These are phyloP conservation scores for Turritis glabra DNA, from an alignment of 345 rosid species.

Conservation along the genomic window DNA sequence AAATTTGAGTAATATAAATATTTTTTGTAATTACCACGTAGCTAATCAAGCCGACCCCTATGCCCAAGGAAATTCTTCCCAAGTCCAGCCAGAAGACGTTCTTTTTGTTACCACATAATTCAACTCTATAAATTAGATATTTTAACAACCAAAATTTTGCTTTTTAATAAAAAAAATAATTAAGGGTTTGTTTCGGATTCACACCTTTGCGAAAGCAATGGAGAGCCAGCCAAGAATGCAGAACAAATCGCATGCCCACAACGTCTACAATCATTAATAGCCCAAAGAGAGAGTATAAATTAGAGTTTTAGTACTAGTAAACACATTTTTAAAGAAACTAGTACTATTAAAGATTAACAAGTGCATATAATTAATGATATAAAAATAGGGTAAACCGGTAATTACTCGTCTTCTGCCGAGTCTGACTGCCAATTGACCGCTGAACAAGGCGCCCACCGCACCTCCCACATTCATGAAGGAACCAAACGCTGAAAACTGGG, in stretches of 20 bases:
- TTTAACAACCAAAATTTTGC: not conserved
- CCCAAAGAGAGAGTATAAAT: not conserved
- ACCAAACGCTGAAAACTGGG: conserved; percentile 37
- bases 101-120: conserved; percentile 21
- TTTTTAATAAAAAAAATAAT: not conserved
- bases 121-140: not conserved
- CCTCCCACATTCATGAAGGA: conserved; percentile 38
- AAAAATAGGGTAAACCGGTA: not conserved
- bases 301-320: not conserved
- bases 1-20: not conserved
- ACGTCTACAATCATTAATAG: conserved; percentile 30
- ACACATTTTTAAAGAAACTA: too few relatives aligned
- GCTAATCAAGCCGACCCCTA: conserved; percentile 39
- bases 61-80: conserved; percentile 36
- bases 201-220: conserved; percentile 45
- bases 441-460: conserved; percentile 37
- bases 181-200: not conserved
- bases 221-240: conserved; percentile 49
- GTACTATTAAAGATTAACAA: not conserved
- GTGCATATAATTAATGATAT: not conserved
- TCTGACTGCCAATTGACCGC: conserved; percentile 36
- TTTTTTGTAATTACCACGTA: conserved; percentile 33
- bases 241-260: conserved; percentile 42
- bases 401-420: conserved; percentile 40
- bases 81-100: conserved; percentile 36